phyloP scores from a whole-genome alignment of 202 grass and related monocot species.

The Digitaria exilis region DNA sequence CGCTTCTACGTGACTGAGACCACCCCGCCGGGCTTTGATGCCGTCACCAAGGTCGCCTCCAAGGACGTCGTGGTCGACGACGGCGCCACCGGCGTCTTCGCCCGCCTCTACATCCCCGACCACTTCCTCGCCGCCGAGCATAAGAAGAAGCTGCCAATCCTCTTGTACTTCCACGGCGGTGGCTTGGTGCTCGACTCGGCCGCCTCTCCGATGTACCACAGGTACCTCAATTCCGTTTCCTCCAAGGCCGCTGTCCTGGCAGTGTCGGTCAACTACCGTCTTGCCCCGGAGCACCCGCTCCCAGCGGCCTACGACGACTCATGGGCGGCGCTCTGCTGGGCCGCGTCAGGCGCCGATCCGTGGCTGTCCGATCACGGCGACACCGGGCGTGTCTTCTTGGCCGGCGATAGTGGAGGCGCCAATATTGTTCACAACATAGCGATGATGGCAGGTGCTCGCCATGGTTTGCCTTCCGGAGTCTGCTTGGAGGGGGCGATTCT shows the following conservation, averaged over 20 bases:
- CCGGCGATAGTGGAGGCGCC: conserved; percentile 42
- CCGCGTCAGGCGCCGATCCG: conserved; percentile 6
- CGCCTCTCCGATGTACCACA: conserved; percentile 39
- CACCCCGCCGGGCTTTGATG: conserved; percentile 12
- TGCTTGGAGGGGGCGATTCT: conserved; percentile 25
- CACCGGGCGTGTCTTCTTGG: conserved; percentile 27
- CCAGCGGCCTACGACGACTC: conserved; percentile 46
- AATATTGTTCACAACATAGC: conserved; percentile 50
- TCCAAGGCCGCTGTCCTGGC: conserved; percentile 32
- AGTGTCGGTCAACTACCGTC: conserved; percentile 55
- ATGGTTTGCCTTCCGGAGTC: background rate
- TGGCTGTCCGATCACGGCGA: conserved; percentile 36
- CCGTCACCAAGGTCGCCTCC: conserved; percentile 36
- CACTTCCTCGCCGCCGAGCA: background rate
- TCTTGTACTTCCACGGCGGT: conserved; percentile 56
- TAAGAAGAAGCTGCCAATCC: conserved; percentile 41
- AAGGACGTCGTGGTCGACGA: conserved; percentile 50
- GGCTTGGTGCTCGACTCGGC: conserved; percentile 43
- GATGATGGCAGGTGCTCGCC: conserved; percentile 13
- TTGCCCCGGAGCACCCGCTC: conserved; percentile 50
- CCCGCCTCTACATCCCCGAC: conserved; percentile 45
- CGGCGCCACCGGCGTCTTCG: conserved; percentile 29
- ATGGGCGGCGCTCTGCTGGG: conserved; percentile 35
- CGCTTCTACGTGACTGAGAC: conserved; percentile 23
- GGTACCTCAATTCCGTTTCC: conserved; percentile 49